Evolutionary conservation across 2,329 filamentous ascomycete genomes (phyloP).

Genomic region (Aspergillus novoparasiticus): DNA sequence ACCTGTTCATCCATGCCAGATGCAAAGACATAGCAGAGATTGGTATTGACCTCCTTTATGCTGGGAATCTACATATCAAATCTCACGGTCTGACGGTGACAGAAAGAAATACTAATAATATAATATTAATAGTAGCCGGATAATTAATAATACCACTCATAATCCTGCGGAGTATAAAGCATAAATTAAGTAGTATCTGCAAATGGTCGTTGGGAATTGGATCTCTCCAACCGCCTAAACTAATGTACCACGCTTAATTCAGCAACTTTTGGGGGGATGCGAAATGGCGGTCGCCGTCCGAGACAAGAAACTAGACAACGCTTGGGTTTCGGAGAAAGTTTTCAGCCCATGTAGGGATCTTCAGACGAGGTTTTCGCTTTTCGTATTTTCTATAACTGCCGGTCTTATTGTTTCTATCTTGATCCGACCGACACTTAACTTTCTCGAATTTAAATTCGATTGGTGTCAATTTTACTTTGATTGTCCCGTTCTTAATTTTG

Average conservation of each 20-base stretch:
- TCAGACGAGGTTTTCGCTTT: slow-evolving; percentile 1
- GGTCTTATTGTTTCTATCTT: background rate
- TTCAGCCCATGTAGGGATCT: slow-evolving; percentile 14
- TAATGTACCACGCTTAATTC: slow-evolving; percentile 18
- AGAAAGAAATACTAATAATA: background rate
- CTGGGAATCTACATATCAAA: background rate
- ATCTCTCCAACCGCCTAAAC: slow-evolving; percentile 3
- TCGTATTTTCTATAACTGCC: background rate
- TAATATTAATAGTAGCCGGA: background rate
- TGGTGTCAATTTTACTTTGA: background rate
- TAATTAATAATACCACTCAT: slow-evolving; percentile 6
- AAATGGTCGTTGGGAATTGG: background rate
- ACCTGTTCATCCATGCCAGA: background rate
- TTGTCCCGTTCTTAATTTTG: background rate
- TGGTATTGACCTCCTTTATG: background rate
- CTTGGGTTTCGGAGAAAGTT: slow-evolving; percentile 13
- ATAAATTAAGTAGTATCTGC: slow-evolving; percentile 6
- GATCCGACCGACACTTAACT: background rate
- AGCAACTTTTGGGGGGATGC: slow-evolving; percentile 9
- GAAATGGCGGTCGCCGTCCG: slow-evolving; percentile 21
- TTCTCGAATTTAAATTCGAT: background rate
- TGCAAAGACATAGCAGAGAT: background rate
- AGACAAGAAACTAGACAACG: slow-evolving; percentile 6
- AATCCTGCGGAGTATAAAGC: slow-evolving; percentile 2
- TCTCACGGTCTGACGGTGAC: background rate